Percentiles rank a stretch among this genome's conserved stretches.
Conservation (phyloP, 208 protist genomes). For the Phytomonas sp. region DNA sequence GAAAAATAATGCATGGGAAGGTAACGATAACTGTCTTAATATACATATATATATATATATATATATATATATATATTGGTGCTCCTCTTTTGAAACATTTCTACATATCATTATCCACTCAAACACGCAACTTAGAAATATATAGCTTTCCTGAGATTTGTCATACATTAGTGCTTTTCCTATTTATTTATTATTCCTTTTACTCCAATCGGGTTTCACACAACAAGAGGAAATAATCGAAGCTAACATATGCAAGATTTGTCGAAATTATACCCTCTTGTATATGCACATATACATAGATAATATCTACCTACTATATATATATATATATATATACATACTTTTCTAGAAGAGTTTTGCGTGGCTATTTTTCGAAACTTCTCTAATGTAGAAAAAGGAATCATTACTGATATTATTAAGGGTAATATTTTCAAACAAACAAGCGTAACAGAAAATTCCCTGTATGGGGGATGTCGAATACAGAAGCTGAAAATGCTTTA, state of each 20-base stretch:
- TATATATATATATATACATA: neutral
- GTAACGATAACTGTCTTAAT: too few relatives aligned
- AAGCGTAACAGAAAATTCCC: neutral
- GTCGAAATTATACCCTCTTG: too few relatives aligned
- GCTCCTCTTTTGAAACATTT: neutral
- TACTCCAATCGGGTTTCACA: too few relatives aligned
- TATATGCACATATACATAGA: too few relatives aligned
- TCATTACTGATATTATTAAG: neutral
- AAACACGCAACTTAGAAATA: too few relatives aligned
- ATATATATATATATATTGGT: slow-evolving; percentile 2
- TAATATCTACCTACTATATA: too few relatives aligned
- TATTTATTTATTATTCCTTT: slow-evolving; percentile 10
- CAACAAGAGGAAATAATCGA: too few relatives aligned
- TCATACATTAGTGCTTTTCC: neutral
- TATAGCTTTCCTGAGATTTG: too few relatives aligned
- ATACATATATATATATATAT: neutral
- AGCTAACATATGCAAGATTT: too few relatives aligned
- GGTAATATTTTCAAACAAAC: neutral
- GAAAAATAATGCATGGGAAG: neutral
- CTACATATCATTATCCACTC: too few relatives aligned
- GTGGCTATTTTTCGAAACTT: neutral
- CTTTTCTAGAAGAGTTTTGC: neutral
- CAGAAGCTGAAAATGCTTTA: neutral
- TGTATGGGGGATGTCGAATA: neutral
- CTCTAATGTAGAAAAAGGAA: neutral